A percentile compares a stretch with the other conserved stretches of the same genome.
Conservation (phyloP, 805 yeast genomes). For the Myxozyma vanderwaltii region DNA sequence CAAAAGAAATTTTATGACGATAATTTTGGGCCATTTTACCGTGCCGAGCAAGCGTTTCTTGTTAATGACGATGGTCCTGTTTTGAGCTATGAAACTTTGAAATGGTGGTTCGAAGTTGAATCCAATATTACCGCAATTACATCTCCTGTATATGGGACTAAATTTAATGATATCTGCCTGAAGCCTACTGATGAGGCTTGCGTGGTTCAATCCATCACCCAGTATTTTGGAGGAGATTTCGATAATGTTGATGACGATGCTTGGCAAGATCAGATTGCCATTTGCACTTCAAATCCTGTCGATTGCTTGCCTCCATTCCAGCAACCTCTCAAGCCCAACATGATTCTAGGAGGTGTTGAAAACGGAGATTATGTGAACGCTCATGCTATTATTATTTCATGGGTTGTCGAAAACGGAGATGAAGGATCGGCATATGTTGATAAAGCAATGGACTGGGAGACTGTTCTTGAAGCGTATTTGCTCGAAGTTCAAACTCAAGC, state of each 20-base stretch:
- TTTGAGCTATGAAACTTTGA: slow-evolving; percentile 64
- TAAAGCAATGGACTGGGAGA: slow-evolving; percentile 68
- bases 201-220: slow-evolving; percentile 84
- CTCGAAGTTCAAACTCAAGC: slow-evolving; percentile 51
- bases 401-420: slow-evolving; percentile 61
- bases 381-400: slow-evolving; percentile 73
- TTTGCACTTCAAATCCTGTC: slow-evolving; percentile 80
- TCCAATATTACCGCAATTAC: slow-evolving; percentile 48
- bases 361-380: slow-evolving; percentile 56
- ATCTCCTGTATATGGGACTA: slow-evolving; percentile 38
- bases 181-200: slow-evolving; percentile 81
- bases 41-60: slow-evolving; percentile 81
- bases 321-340: slow-evolving; percentile 76
- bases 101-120: slow-evolving; percentile 93
- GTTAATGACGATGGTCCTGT: slow-evolving; percentile 70
- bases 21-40: slow-evolving; percentile 87
- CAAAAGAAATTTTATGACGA: slow-evolving; percentile 73
- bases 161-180: slow-evolving; percentile 72
- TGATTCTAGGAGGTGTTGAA: slow-evolving; percentile 65
- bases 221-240: slow-evolving; percentile 74
- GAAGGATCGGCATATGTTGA: slow-evolving; percentile 49
- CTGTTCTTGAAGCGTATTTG: slow-evolving; percentile 60
- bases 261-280: slow-evolving; percentile 59
- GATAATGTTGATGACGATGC: slow-evolving; percentile 49
- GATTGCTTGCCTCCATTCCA: slow-evolving; percentile 87